These are phyloP conservation scores for Neofusicoccum kwambonambiense DNA, from an alignment of 2,329 filamentous ascomycete species.

Conservation along the genomic window DNA sequence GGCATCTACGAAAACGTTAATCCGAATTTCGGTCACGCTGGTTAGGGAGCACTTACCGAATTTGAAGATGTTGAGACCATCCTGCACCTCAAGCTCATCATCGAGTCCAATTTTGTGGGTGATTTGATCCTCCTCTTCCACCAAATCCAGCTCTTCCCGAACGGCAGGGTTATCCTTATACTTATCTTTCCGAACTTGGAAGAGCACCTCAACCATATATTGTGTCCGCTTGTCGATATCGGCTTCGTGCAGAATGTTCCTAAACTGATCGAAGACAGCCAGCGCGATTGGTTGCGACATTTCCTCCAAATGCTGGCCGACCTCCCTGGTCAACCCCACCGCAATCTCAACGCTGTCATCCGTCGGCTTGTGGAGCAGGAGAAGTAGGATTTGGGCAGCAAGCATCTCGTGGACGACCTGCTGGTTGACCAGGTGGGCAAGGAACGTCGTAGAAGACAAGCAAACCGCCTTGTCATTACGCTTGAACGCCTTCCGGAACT, in stretches of 20 bases:
- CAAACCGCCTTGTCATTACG: constrained; percentile 97
- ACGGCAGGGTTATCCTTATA: constrained; percentile 94
- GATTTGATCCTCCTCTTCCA: constrained; percentile 97
- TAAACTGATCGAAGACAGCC: constrained; percentile 92
- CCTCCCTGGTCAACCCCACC: constrained; percentile 86
- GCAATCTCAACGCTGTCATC: constrained; percentile 98
- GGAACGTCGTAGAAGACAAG: constrained; percentile 86
- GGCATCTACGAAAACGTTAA: constrained; percentile 51
- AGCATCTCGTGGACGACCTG: constrained; percentile 94
- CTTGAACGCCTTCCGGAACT: constrained; percentile 94
- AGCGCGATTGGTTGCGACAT: constrained; percentile 88
- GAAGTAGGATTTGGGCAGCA: constrained; percentile 84
- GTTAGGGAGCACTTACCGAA: constrained; percentile 40
- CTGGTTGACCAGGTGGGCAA: constrained; percentile 93
- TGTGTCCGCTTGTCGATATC: constrained; percentile 98
- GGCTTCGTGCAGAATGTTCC: constrained; percentile 91
- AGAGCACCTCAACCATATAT: constrained; percentile 98
- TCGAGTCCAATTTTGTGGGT: constrained; percentile 83
- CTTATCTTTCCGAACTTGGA: constrained; percentile 92
- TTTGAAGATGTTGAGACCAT: constrained; percentile 93
- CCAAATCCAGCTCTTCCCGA: constrained; percentile 88
- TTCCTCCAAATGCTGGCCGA: constrained; percentile 90
- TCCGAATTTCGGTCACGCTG: no score
- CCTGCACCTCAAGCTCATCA: constrained; percentile 78
- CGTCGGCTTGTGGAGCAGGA: constrained; percentile 92